Evolutionary conservation across 2,329 filamentous ascomycete species (phyloP).

Genomic region (Orbilia quercus): DNA sequence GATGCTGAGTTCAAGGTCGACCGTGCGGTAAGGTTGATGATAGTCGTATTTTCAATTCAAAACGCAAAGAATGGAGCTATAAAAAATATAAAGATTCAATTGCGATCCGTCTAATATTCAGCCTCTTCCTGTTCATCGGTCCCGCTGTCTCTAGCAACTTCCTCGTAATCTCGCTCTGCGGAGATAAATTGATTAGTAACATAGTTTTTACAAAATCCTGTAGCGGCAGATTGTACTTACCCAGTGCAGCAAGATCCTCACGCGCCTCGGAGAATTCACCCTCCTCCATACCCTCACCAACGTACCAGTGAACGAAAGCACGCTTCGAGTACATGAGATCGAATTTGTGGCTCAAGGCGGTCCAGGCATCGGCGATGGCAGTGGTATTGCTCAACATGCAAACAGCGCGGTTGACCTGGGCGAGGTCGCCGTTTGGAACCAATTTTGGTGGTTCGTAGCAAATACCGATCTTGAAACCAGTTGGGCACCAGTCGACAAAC

Average conservation of each 20-base stretch:
- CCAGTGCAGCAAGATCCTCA: constrained; percentile 93
- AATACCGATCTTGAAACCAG: constrained; percentile 99
- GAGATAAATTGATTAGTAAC: constrained; percentile 5
- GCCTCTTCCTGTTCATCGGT: constrained; percentile 86
- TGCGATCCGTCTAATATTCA: constrained; percentile 77
- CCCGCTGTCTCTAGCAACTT: constrained; percentile 93
- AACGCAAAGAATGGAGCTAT: constrained; percentile 53
- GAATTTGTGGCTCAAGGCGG: constrained; percentile 95
- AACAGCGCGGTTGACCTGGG: constrained; percentile 98
- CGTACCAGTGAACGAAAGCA: constrained; percentile 99
- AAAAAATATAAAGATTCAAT: constrained; percentile 28
- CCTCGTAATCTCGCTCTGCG: constrained; percentile 93
- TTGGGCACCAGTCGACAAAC: constrained; percentile 99
- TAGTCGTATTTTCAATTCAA: constrained; percentile 40
- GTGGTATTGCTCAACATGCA: constrained; percentile 99
- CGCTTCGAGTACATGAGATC: constrained; percentile 99
- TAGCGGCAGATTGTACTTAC: constrained; percentile 47
- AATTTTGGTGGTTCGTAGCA: constrained; percentile 98
- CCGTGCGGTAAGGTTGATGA: constrained; percentile 17
- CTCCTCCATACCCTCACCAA: constrained; percentile 99
- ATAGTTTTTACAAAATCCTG: not conserved
- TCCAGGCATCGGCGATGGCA: constrained; percentile 98
- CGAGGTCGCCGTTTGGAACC: constrained; percentile 95
- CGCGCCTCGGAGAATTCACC: constrained; percentile 99
- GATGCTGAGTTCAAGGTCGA: constrained; percentile 12